phyloP scores from a whole-genome alignment of 2,329 filamentous ascomycete species.

The Diplodia mutila region DNA sequence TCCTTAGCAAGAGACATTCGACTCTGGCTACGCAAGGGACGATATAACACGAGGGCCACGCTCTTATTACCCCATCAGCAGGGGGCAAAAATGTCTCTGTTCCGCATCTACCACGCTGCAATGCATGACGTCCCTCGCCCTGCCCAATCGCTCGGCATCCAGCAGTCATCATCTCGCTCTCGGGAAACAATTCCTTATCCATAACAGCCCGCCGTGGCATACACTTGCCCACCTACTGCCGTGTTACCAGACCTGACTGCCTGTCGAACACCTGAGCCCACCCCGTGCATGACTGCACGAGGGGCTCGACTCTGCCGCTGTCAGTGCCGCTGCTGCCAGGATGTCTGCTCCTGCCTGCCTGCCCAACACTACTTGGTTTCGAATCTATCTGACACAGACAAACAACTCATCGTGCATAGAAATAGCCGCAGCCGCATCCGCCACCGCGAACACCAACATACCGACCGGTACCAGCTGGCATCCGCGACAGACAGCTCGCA shows the following conservation, averaged over 20 bases:
- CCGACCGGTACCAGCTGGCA: conserved; percentile 1
- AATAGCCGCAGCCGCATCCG: background rate
- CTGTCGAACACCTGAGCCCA: background rate
- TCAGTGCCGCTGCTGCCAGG: background rate
- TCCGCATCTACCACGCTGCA: background rate
- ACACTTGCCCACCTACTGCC: background rate
- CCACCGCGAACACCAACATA: conserved; percentile 1
- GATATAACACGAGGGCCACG: background rate
- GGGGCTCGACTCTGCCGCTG: background rate
- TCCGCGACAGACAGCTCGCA: background rate
- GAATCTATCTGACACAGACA: conserved; percentile 19
- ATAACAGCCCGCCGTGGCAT: background rate
- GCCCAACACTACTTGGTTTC: conserved; percentile 1
- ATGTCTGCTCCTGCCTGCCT: background rate
- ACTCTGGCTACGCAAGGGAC: conserved; percentile 12
- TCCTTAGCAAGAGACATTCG: background rate
- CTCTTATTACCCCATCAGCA: conserved; percentile 1
- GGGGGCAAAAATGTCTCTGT: conserved; percentile 15
- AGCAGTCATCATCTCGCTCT: background rate
- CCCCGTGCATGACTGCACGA: conserved; percentile 13
- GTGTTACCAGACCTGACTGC: background rate
- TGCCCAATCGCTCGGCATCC: conserved; percentile 3
- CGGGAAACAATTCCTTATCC: conserved; percentile 2
- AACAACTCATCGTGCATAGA: conserved; percentile 19
- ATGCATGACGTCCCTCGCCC: background rate